Conservation (phyloP, 306 rosid species). For the Crataegus laevigata region DNA sequence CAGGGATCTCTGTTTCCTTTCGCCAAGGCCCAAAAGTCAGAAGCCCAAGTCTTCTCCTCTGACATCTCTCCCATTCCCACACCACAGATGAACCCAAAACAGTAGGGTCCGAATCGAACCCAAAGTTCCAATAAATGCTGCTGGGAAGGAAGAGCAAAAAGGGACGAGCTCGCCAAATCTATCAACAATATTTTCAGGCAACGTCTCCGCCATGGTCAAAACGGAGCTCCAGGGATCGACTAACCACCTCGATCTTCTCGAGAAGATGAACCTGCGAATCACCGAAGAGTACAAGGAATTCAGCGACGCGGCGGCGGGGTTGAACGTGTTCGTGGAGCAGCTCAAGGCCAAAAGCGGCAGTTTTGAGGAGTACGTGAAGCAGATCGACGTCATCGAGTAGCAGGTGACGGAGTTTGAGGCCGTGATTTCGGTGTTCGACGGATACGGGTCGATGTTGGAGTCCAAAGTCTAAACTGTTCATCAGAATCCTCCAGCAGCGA, state of each 20-base stretch:
- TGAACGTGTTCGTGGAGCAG: slow-evolving; percentile 81
- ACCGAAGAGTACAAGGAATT: slow-evolving; percentile 73
- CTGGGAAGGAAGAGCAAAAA: slow-evolving; percentile 15
- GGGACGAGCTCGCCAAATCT: slow-evolving; percentile 61
- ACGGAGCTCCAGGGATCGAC: slow-evolving; percentile 86
- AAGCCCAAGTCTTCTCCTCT: no score
- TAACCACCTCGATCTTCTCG: slow-evolving; percentile 73
- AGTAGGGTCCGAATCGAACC: background rate
- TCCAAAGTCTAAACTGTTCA: slow-evolving; percentile 47
- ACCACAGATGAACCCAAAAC: no score
- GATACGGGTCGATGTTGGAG: slow-evolving; percentile 55
- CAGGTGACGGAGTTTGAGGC: slow-evolving; percentile 91
- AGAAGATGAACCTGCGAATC: slow-evolving; percentile 72
- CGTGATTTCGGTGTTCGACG: slow-evolving; percentile 72
- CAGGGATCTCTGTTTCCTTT: no score
- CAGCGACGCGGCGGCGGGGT: slow-evolving; percentile 81
- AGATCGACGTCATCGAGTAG: slow-evolving; percentile 67
- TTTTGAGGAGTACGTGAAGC: slow-evolving; percentile 62
- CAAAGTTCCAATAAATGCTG: slow-evolving; percentile 24
- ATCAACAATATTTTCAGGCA: slow-evolving; percentile 57
- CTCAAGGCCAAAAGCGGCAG: slow-evolving; percentile 62
- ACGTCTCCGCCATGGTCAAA: slow-evolving; percentile 74
- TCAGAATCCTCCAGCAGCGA: no score
- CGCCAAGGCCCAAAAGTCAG: no score
- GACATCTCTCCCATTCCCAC: no score